Percentiles rank a stretch among this genome's conserved stretches.
phyloP scores from a whole-genome alignment of 495 filamentous ascomycete genomes.

The Hypoxylon fragiforme region DNA sequence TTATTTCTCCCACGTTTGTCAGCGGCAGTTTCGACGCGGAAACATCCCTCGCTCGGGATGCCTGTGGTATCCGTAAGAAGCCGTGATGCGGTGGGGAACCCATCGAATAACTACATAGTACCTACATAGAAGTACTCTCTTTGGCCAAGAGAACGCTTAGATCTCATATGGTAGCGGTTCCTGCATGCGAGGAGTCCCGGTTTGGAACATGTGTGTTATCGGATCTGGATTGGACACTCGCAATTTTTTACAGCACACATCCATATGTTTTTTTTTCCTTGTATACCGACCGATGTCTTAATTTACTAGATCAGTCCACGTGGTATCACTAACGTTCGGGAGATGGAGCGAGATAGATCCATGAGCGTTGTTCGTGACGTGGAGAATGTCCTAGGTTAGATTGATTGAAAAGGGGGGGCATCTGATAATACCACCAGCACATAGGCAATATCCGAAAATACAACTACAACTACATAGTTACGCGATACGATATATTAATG shows the following conservation, averaged over 20 bases:
- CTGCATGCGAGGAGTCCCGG: conserved; percentile 21
- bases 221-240: too few species aligned
- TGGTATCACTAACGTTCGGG: conserved; percentile 27
- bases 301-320: conserved; percentile 23
- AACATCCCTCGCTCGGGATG: background rate
- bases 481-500: too few species aligned
- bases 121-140: too few species aligned
- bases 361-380: conserved; percentile 2
- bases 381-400: conserved; percentile 4
- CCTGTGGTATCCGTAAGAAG: conserved; percentile 22
- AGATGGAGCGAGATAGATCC: conserved; percentile 14
- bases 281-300: too few species aligned
- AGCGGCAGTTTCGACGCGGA: background rate
- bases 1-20: background rate
- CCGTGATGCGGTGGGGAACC: conserved; percentile 12
- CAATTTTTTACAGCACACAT: too few species aligned
- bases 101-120: too few species aligned
- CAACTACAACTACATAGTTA: background rate
- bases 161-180: conserved; percentile 30
- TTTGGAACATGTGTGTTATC: conserved; percentile 4
- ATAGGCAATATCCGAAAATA: background rate
- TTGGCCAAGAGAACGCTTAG: too few species aligned
- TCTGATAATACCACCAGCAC: background rate
- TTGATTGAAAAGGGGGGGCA: background rate
- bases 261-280: too few species aligned